A percentile compares a stretch with the other conserved stretches of the same genome.
Conservation (phyloP, 148 eudicot genomes). For the Diospyros kaki region DNA sequence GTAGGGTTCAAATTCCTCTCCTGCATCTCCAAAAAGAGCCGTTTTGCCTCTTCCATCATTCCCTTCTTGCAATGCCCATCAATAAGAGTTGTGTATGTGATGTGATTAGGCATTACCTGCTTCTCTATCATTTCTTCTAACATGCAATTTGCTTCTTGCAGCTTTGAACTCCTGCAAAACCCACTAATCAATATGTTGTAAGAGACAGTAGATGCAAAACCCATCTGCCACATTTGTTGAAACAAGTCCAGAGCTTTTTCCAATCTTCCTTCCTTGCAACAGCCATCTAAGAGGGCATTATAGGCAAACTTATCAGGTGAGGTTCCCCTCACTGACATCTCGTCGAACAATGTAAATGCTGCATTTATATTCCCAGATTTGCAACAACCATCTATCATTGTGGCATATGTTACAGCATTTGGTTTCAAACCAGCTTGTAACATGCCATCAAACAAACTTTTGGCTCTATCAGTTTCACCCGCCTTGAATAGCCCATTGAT, state of each 20-base stretch:
- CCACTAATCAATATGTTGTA: constrained; percentile 70
- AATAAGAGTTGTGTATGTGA: constrained; percentile 69
- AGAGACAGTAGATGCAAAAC: constrained; percentile 55
- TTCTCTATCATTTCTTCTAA: constrained; percentile 44
- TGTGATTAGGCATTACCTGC: constrained; percentile 44
- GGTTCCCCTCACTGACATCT: constrained; percentile 57
- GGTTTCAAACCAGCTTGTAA: constrained; percentile 43
- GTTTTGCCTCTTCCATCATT: constrained; percentile 65
- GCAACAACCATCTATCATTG: constrained; percentile 75
- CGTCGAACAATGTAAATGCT: constrained; percentile 56
- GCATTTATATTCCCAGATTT: constrained; percentile 50
- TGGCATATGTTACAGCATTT: constrained; percentile 65
- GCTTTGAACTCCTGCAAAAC: constrained; percentile 53
- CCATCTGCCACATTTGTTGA: constrained; percentile 51
- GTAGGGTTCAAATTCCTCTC: constrained; percentile 53
- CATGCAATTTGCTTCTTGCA: constrained; percentile 50
- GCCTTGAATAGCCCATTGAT: constrained; percentile 73
- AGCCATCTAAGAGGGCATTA: constrained; percentile 64
- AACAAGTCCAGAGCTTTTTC: constrained; percentile 61
- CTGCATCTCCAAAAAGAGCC: constrained; percentile 60
- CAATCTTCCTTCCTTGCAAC: constrained; percentile 49
- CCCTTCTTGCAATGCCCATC: constrained; percentile 56
- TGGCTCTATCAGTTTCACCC: constrained; percentile 57
- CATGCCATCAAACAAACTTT: constrained; percentile 46
- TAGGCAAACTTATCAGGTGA: constrained; percentile 63